Percentiles rank a stretch among this genome's conserved stretches.
Evolutionary conservation across 108 stramenopile species (phyloP).

Genomic region (Nannochloropsis gaditana): DNA sequence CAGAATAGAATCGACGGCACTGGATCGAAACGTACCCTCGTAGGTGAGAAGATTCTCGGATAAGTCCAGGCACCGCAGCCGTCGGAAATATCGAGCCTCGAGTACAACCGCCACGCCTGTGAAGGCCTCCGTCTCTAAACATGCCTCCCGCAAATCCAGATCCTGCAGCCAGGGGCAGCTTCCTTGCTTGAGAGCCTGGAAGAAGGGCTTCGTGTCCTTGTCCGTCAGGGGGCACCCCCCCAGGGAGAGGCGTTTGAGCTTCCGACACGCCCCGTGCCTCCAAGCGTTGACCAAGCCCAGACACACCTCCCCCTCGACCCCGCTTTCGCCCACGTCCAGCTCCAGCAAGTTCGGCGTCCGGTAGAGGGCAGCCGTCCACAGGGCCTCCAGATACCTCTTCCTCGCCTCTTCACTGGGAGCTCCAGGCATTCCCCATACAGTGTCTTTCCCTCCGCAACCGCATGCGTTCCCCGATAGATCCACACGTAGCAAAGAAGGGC

Average conservation of each 20-base stretch:
- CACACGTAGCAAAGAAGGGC: neutral
- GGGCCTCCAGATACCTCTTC: conserved; percentile 15
- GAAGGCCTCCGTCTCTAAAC: neutral
- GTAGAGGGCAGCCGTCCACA: neutral
- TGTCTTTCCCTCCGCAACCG: neutral
- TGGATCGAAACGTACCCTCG: neutral
- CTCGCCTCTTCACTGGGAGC: neutral
- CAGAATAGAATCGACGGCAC: neutral
- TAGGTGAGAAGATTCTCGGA: neutral
- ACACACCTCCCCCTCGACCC: neutral
- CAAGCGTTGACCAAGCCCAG: neutral
- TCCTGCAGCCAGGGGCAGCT: neutral
- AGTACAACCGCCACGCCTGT: neutral
- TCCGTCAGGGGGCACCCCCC: neutral
- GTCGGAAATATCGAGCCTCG: neutral
- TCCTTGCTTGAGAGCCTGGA: neutral
- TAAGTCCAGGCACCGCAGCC: neutral
- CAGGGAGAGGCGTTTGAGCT: neutral
- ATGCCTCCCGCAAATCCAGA: conserved; percentile 1
- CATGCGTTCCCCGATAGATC: neutral
- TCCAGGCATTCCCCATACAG: neutral
- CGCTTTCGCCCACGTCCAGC: neutral
- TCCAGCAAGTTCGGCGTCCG: neutral
- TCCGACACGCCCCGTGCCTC: neutral
- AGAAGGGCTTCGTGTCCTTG: neutral